Evolutionary conservation across 1,139 yeast genomes (phyloP), one percentile per base, ranked within the genome.

Genomic region (Blastobotrys persicus): DNA sequence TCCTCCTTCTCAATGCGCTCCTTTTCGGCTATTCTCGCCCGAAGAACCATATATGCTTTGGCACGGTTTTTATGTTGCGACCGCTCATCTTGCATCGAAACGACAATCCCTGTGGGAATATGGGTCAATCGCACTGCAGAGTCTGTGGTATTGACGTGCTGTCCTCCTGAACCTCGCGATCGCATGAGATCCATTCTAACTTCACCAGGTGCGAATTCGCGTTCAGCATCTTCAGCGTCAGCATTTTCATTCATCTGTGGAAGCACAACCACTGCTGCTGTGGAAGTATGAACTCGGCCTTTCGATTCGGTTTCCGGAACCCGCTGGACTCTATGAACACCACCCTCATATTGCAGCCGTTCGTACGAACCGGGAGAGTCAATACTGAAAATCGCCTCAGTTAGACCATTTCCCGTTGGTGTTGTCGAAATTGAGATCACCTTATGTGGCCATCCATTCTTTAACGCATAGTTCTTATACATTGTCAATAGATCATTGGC

Each of bases 141-240:
- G 65, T 92, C 98, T 0, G 98, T 92, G 16, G 97, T 92, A 64
- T 94, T 92, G 44, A 92, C 99, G 65, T 94, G 98, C 69, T 92
- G 99, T 0, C 99, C 99, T 49, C 99, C 99, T 56, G 95, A 86
- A 2, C 98, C 99, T 48, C 96, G 83, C 0, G 98, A 88, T 60
- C 98, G 75, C 97, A 91, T 94, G 12, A 94, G 88, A 66, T 94
- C 98, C 3, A 92, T 80, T 54, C 96, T 76, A 13, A 92, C 83
- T 61, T 92, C 98, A 2, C 88, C 95, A 0, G 94, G 88, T 14
- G 81, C 83, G 68, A 92, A 88, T 53, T 79, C 79, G 43, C 92
- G 71, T 60, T 86, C 94, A 53, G 83, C 87, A 14, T 84, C 77
- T 32, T 83, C 81, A 12, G 69, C 69, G 20, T 63, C 66, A 34